phyloP scores from a whole-genome alignment of 495 filamentous ascomycete species.

The Annulohypoxylon nitens region DNA sequence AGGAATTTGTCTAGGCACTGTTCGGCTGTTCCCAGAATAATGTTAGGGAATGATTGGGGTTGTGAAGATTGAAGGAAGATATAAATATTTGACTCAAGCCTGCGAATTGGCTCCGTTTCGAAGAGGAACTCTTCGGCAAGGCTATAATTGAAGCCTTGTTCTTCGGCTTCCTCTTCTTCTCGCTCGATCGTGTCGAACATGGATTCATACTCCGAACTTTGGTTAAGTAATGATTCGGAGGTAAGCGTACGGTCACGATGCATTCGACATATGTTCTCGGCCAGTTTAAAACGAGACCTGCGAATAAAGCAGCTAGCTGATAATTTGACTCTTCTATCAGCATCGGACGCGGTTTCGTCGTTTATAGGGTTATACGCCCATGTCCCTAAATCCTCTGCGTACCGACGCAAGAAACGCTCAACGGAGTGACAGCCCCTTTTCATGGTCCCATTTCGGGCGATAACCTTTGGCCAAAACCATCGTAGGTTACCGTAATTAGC shows the following conservation, averaged over 20 bases:
- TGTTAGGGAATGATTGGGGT: neutral
- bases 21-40: neutral
- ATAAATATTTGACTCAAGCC: neutral
- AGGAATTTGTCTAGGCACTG: neutral
- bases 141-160: neutral
- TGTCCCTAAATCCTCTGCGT: neutral
- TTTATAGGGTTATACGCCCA: neutral
- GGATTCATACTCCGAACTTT: neutral
- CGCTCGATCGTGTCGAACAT: neutral
- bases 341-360: neutral
- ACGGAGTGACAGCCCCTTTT: neutral
- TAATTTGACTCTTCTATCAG: neutral
- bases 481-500: neutral
- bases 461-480: neutral
- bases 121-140: constrained; percentile 3
- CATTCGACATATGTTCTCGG: neutral
- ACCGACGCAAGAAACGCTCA: neutral
- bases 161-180: neutral
- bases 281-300: neutral
- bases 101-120: constrained; percentile 1
- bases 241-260: neutral
- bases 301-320: neutral
- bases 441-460: neutral
- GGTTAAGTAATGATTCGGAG: neutral
- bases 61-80: neutral